Conservation (phyloP, 768 basidiomycete genomes). For the Boletus edulis region DNA sequence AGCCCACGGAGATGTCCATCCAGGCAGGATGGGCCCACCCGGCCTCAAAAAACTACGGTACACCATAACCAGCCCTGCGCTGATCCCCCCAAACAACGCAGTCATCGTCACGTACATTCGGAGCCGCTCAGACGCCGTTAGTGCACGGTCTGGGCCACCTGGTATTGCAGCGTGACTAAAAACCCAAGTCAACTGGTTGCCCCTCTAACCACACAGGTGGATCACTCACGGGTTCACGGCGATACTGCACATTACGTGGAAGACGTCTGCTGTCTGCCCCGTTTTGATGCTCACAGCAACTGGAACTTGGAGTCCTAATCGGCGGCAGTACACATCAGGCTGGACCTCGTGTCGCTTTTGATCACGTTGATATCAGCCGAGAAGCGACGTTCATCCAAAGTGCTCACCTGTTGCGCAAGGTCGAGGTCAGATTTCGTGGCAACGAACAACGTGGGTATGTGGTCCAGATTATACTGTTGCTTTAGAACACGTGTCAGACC, state of each 20-base stretch:
- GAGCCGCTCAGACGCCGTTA: slow-evolving; percentile 66
- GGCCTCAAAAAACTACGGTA: slow-evolving; percentile 68
- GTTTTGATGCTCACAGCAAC: slow-evolving; percentile 91
- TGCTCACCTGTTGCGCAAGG: slow-evolving; percentile 83
- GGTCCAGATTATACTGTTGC: slow-evolving; percentile 97
- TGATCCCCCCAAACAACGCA: slow-evolving; percentile 69
- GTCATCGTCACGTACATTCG: slow-evolving; percentile 72
- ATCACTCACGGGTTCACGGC: slow-evolving; percentile 82
- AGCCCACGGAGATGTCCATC: slow-evolving; percentile 61
- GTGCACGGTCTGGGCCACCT: slow-evolving; percentile 77
- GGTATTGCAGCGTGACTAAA: slow-evolving; percentile 65
- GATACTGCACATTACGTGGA: slow-evolving; percentile 79
- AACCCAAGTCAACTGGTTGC: slow-evolving; percentile 8
- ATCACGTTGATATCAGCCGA: slow-evolving; percentile 6
- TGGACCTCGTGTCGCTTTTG: slow-evolving; percentile 93
- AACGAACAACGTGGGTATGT: slow-evolving; percentile 94
- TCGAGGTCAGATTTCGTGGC: slow-evolving; percentile 99
- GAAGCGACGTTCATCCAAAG: neutral
- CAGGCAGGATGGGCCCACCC: slow-evolving; percentile 49
- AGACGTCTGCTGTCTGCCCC: slow-evolving; percentile 82
- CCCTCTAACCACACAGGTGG: slow-evolving; percentile 1
- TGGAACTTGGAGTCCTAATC: slow-evolving; percentile 87
- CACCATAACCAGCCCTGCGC: slow-evolving; percentile 68
- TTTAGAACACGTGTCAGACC: slow-evolving; percentile 35
- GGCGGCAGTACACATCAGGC: slow-evolving; percentile 93